Evolutionary conservation across 345 rosid species (phyloP), one percentile per base, ranked within the genome.

Genomic region (Melastoma malabathricum): DNA sequence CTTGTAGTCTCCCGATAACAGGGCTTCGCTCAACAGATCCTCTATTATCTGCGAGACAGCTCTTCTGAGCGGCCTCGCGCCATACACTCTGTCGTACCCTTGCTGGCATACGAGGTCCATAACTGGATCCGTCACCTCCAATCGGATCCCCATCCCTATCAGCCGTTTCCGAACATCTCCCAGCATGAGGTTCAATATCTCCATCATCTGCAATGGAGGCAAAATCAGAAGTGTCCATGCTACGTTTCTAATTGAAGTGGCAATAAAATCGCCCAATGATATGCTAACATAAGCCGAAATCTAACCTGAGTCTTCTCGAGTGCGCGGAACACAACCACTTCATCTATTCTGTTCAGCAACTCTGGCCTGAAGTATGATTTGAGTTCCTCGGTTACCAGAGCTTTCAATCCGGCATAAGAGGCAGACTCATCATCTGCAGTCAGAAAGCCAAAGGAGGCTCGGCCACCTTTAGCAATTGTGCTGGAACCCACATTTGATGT

Each of bases 291-390:
- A 39, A 43, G 43, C 18, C 23, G 18, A 43, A n/a, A 45, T 63
- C 84, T 58, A 69, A 92, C 98, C 98, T 87, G 98, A 72, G 70
- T 52, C 72, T 77, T 79, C 70, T 82, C 81, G 1, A 92, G 96
- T 63, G 89, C 62, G 25, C 69, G 78, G 72, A 92, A 92, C 52
- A 92, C 83, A n/a, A 92, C 89, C 44, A 92, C 69, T 76, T 92
- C 98, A 61, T 92, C 96, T 13, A 92, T 75, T 68, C 98, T 76
- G 78, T 92, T 92, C 69, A 92, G 82, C 54, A 92, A 65, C 78
- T 92, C 98, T 0, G 98, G 98, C 53, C 96, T 87, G 68, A 92
- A 92, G 58, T 80, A 92, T 56, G 68, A 63, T 64, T 87, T 87
- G 50, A 92, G 88, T 73, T 92, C 95, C 68, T 87, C 95, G 48